A percentile compares a stretch with the other conserved stretches of the same genome.
These are phyloP conservation scores for Dryadomyces sulphureus DNA, from an alignment of 2,329 filamentous ascomycete genomes.

Conservation along the genomic window DNA sequence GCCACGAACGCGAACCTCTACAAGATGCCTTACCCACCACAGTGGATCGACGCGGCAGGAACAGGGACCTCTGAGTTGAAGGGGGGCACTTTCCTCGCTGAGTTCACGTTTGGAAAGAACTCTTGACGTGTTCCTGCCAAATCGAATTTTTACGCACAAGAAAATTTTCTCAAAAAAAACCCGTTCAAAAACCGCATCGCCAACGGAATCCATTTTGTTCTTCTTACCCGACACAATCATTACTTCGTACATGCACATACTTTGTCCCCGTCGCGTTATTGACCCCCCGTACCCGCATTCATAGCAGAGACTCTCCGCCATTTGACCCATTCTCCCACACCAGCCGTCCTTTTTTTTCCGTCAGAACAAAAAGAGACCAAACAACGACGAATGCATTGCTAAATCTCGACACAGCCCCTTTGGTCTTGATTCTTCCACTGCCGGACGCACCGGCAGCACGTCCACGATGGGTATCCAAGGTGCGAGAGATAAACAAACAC, in stretches of 20 bases:
- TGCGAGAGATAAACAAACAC: background rate
- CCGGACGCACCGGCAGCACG: constrained; percentile 1
- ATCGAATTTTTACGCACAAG: too few relatives aligned
- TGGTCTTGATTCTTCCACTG: background rate
- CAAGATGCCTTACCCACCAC: background rate
- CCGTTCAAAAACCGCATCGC: too few relatives aligned
- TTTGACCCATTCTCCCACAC: too few relatives aligned
- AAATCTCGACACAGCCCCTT: background rate
- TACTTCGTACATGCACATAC: too few relatives aligned
- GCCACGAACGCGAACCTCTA: constrained; percentile 8
- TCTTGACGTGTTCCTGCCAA: background rate
- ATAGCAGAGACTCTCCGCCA: too few relatives aligned
- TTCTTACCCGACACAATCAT: too few relatives aligned
- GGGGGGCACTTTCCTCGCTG: background rate
- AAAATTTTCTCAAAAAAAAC: background rate
- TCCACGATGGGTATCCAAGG: constrained; percentile 13
- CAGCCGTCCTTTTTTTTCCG: too few relatives aligned
- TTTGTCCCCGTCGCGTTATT: too few relatives aligned
- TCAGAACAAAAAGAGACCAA: background rate
- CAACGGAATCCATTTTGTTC: too few relatives aligned
- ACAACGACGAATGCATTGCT: background rate
- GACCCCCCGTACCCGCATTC: too few relatives aligned
- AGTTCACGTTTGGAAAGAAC: background rate
- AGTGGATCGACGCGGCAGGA: background rate
- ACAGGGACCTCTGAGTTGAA: background rate